phyloP scores from a whole-genome alignment of 371 early-diverging fungal genomes.

The Sporodiniella umbellata region DNA sequence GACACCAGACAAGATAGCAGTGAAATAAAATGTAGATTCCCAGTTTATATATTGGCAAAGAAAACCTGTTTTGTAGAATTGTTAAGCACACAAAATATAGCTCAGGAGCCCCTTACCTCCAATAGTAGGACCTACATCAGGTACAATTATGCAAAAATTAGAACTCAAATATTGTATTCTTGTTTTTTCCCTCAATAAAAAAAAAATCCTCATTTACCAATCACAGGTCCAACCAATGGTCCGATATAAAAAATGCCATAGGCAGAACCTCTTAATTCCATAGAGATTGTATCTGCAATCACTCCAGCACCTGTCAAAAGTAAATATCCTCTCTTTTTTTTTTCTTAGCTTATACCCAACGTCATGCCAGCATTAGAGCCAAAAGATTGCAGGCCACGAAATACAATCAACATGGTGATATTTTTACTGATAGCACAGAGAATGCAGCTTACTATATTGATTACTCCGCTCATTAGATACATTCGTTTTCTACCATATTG shows the following conservation, averaged over 20 bases:
- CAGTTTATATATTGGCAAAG: constrained; percentile 60
- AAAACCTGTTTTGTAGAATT: constrained; percentile 11
- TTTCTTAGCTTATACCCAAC: constrained; percentile 12
- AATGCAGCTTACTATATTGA: constrained; percentile 57
- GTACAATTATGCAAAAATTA: constrained; percentile 16
- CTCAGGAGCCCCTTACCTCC: constrained; percentile 18
- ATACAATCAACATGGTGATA: constrained; percentile 50
- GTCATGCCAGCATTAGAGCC: constrained; percentile 64
- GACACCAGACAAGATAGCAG: constrained; percentile 43
- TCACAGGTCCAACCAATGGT: constrained; percentile 34
- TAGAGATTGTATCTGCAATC: constrained; percentile 29
- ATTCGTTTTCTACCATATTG: constrained; percentile 52
- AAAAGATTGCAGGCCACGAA: constrained; percentile 64
- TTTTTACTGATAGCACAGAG: constrained; percentile 55
- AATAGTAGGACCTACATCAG: constrained; percentile 55
- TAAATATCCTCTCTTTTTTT: background rate
- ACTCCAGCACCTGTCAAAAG: constrained; percentile 21
- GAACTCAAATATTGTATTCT: too few relatives aligned
- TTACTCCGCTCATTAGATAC: constrained; percentile 53
- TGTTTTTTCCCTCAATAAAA: too few relatives aligned
- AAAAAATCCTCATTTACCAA: constrained; percentile 13
- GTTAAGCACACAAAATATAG: background rate
- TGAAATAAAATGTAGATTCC: constrained; percentile 63
- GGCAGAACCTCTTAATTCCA: constrained; percentile 22
- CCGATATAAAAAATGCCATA: constrained; percentile 32